Evolutionary conservation across 2,329 filamentous ascomycete genomes (phyloP).

Genomic region (Cylindrodendrum hubeiense): DNA sequence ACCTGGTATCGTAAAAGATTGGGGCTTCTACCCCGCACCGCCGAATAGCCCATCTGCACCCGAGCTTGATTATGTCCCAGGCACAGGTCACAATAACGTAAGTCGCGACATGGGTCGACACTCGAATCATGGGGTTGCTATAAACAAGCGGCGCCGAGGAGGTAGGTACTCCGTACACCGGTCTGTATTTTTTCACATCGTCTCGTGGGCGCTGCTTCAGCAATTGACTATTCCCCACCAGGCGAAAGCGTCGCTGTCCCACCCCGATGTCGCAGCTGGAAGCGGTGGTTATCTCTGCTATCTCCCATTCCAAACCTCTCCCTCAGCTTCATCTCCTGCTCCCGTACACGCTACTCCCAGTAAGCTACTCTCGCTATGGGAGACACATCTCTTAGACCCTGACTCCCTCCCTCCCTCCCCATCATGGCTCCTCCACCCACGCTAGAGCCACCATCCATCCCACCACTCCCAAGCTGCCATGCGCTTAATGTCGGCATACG

Average conservation of each 20-base stretch:
- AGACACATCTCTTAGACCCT: no score
- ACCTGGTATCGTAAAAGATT: neutral
- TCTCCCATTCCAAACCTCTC: neutral
- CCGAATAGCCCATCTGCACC: neutral
- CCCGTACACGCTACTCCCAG: no score
- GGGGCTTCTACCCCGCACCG: neutral
- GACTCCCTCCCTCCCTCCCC: no score
- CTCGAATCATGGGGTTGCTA: neutral
- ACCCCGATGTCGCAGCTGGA: neutral
- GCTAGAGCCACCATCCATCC: neutral
- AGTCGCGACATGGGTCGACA: no score
- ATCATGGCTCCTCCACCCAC: no score
- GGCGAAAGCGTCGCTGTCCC: no score
- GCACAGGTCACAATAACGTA: neutral
- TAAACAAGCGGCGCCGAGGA: neutral
- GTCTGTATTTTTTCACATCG: no score
- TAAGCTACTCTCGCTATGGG: no score
- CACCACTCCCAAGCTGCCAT: neutral
- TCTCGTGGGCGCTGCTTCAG: no score
- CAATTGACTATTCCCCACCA: no score
- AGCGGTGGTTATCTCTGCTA: neutral
- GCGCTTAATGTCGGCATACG: constrained; percentile 25
- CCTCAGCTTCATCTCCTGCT: neutral
- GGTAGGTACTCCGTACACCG: no score
- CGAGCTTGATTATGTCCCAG: neutral